These are phyloP conservation scores for Dalechampia spathulata DNA, from an alignment of 441 rosid genomes.

Conservation along the genomic window DNA sequence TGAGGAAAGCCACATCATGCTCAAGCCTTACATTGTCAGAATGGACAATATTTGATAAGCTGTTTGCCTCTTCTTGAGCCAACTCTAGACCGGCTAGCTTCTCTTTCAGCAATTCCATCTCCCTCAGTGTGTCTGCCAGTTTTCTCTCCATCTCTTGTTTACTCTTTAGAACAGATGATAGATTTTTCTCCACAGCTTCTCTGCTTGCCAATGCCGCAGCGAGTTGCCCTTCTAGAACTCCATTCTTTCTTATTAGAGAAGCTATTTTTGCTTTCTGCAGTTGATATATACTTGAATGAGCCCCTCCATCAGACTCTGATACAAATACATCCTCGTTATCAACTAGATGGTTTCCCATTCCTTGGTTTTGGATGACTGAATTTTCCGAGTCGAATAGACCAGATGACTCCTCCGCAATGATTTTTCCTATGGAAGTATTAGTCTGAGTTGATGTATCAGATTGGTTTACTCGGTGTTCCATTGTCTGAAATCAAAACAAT, in stretches of 20 bases:
- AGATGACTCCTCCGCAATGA: conserved; percentile 39
- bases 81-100: conserved; percentile 68
- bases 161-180: conserved; percentile 58
- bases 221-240: conserved; percentile 69
- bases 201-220: conserved; percentile 58
- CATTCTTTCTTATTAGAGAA: conserved; percentile 61
- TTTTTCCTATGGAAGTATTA: conserved; percentile 33
- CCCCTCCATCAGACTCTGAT: conserved; percentile 42
- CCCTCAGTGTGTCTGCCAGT: conserved; percentile 51
- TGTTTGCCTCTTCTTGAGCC: conserved; percentile 89
- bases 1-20: conserved; percentile 94
- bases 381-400: conserved; percentile 38
- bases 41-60: conserved; percentile 79
- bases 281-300: conserved; percentile 58
- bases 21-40: conserved; percentile 95
- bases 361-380: conserved; percentile 27
- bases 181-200: conserved; percentile 70
- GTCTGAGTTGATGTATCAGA: conserved; percentile 24
- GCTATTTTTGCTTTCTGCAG: conserved; percentile 69
- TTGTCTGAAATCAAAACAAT: conserved; percentile 38
- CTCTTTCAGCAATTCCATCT: conserved; percentile 83
- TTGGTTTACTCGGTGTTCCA: conserved; percentile 36
- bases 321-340: conserved; percentile 37
- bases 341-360: conserved; percentile 30
- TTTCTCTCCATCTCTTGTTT: conserved; percentile 84